These are phyloP conservation scores for Esteya vermicola DNA, from an alignment of 2,329 filamentous ascomycete genomes.

Conservation along the genomic window DNA sequence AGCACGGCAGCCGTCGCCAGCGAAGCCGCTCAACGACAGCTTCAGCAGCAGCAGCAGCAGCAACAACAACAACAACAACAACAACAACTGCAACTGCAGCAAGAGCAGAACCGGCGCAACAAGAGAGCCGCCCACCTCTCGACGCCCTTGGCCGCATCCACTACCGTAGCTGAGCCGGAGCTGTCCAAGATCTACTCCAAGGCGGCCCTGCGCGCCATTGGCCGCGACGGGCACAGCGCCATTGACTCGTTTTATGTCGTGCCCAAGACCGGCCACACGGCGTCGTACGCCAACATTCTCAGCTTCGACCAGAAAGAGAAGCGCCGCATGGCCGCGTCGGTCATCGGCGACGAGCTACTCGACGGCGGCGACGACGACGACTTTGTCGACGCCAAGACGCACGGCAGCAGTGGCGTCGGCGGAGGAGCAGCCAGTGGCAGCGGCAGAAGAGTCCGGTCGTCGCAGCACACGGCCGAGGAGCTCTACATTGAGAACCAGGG, in stretches of 20 bases:
- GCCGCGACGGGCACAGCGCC: slow-evolving; percentile 46
- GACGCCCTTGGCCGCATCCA: slow-evolving; percentile 10
- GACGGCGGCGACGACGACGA: slow-evolving; percentile 63
- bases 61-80: slow-evolving; percentile 13
- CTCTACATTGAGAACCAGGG: slow-evolving; percentile 77
- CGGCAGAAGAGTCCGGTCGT: slow-evolving; percentile 25
- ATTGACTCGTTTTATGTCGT: slow-evolving; percentile 88
- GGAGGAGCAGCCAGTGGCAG: neutral
- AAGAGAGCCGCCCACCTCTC: too few relatives aligned
- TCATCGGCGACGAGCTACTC: slow-evolving; percentile 21
- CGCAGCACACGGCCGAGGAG: slow-evolving; percentile 68
- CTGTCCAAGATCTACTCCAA: slow-evolving; percentile 72
- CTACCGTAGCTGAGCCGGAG: slow-evolving; percentile 47
- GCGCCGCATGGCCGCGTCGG: slow-evolving; percentile 39
- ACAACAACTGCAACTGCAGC: slow-evolving; percentile 11
- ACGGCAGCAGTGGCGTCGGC: slow-evolving; percentile 4
- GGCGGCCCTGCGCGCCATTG: slow-evolving; percentile 67
- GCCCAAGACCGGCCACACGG: slow-evolving; percentile 77
- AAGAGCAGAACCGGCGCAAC: slow-evolving; percentile 22
- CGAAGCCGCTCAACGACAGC: neutral
- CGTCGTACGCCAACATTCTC: slow-evolving; percentile 85
- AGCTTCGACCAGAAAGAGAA: slow-evolving; percentile 54
- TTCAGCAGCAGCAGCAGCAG: neutral
- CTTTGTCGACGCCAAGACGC: slow-evolving; percentile 76
- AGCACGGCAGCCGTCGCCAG: slow-evolving; percentile 5